Percentiles rank a stretch among this genome's conserved stretches.
Evolutionary conservation across 192 early-diverging fungal species (phyloP).

Genomic region (Mortierella alpina): DNA sequence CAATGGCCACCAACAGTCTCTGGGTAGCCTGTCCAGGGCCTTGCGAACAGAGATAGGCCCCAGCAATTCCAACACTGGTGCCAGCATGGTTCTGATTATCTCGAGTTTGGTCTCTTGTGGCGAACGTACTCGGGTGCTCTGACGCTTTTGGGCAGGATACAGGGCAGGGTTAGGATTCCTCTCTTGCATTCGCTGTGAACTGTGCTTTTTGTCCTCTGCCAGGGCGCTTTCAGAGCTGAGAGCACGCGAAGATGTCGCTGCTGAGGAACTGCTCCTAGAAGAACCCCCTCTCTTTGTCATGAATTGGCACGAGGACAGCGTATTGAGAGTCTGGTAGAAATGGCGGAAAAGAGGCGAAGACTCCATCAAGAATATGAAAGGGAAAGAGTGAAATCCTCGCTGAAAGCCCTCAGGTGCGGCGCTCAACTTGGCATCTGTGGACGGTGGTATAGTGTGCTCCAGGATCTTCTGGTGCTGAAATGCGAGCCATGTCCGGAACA

Average conservation of each 20-base stretch:
- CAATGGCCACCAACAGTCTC: constrained; percentile 48
- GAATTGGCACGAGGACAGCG: constrained; percentile 37
- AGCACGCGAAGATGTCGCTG: neutral
- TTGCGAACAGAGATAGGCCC: constrained; percentile 37
- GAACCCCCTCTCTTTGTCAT: constrained; percentile 12
- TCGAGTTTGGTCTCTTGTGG: constrained; percentile 25
- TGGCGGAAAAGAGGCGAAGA: constrained; percentile 39
- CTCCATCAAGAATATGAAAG: constrained; percentile 47
- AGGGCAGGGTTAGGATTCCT: neutral
- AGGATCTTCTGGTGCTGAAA: constrained; percentile 19
- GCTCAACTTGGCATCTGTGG: neutral
- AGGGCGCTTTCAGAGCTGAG: neutral
- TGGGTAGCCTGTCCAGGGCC: constrained; percentile 38
- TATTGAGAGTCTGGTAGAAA: constrained; percentile 46
- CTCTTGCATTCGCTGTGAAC: constrained; percentile 1
- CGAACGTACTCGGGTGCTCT: neutral
- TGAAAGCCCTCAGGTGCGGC: neutral
- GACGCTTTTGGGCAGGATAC: neutral
- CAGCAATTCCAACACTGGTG: constrained; percentile 22
- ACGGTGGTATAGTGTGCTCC: neutral
- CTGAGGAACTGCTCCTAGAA: neutral
- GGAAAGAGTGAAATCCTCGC: constrained; percentile 21
- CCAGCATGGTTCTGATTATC: constrained; percentile 16
- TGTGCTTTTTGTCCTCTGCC: neutral
- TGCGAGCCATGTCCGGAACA: constrained; percentile 27